These are phyloP conservation scores for Phyllosticta citrichinensis DNA, from an alignment of 2,329 filamentous ascomycete genomes.

Conservation along the genomic window DNA sequence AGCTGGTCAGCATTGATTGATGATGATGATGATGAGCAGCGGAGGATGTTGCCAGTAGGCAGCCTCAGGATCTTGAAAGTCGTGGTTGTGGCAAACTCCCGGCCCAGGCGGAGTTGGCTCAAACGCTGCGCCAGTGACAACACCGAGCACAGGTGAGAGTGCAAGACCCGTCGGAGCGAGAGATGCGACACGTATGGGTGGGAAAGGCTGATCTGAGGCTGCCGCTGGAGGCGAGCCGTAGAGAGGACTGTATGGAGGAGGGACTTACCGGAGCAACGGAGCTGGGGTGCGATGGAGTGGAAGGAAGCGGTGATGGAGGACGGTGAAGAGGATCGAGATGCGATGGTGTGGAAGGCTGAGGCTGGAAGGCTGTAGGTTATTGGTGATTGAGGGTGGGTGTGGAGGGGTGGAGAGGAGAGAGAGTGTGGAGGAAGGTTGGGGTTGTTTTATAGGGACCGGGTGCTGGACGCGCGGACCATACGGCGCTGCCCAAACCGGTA, in stretches of 20 bases:
- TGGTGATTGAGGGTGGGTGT: conserved; percentile 3
- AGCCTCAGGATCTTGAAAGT: background rate
- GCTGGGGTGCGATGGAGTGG: background rate
- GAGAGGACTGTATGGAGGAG: background rate
- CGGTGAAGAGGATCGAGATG: background rate
- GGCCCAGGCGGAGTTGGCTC: background rate
- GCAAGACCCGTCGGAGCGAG: background rate
- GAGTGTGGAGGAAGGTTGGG: background rate
- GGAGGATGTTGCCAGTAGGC: background rate
- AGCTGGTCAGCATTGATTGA: background rate
- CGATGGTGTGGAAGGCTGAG: background rate
- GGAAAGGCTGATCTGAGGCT: background rate
- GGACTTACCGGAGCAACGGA: background rate
- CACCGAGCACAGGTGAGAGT: background rate
- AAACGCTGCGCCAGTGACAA: background rate
- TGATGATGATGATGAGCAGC: background rate
- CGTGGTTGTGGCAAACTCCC: background rate
- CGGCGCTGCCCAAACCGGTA: background rate
- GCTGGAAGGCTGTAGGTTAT: background rate
- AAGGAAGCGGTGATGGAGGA: background rate
- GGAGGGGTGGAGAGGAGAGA: conserved; percentile 8
- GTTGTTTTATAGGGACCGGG: no score
- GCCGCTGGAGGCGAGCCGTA: background rate
- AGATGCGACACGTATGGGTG: background rate
- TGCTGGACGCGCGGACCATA: no score